Evolutionary conservation across 2,329 filamentous ascomycete genomes (phyloP), one percentile per base, ranked within the genome.

Genomic region (Trichoderma lentiforme): DNA sequence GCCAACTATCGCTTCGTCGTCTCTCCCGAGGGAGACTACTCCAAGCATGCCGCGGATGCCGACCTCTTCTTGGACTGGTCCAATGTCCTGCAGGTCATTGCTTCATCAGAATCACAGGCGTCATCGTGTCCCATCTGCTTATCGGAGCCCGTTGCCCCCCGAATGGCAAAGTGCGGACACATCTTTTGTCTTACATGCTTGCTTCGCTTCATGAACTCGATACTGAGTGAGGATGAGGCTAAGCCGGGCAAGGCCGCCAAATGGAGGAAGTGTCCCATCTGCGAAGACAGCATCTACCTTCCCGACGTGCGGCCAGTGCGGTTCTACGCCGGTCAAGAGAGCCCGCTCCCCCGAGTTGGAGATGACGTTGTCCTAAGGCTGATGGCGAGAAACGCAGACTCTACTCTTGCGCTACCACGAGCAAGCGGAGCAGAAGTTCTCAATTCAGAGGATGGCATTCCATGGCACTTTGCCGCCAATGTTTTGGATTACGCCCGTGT

Each of bases 1-100:
- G 94, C 96, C 75, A 99, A 99, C 81, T 99, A 99, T 80, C 92
- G 96, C 71, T 99, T 99, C 80, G 92, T 99, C 72, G 95, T 99
- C 66, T 91, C 93, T 73, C 95, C 96, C 4, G 87, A 89, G 71
- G 91, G 90, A 72, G 89, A 91, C 77, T 99, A 98, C 80, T 87
- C 89, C 73, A 88, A 89, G 6, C 94, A 98, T 79, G 92, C 93
- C 28, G 87, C 89, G 60, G 94, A 98, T 80, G 92, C 96, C 24
- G 95, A 99, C 81, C 87, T 95, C 62, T 92, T 96, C 77, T 83
- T 99, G 69, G 93, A 97, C 77, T 99, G 96, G 96, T 88, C 90
- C 75, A 90, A 93, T 75, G 93, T 99, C 67, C 85, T 98, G 74
- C 96, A 99, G 82, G 91, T 99, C 68, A 87, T 99, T 76, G 96